Conservation (phyloP, 352 stramenopile species). For the Phytophthora sp. region DNA sequence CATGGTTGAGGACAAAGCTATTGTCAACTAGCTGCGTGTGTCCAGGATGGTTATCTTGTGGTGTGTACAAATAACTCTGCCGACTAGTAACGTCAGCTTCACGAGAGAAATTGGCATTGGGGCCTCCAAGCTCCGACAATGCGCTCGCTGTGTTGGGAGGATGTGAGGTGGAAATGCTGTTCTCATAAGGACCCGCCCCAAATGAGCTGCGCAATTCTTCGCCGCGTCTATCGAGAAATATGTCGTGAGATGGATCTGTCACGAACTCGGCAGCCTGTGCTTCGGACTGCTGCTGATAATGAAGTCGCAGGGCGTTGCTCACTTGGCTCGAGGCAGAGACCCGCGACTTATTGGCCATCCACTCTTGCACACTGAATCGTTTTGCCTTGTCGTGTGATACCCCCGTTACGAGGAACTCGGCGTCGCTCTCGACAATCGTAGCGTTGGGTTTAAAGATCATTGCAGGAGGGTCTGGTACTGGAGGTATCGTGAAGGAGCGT, state of each 20-base stretch:
- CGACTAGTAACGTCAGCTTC: slow-evolving; percentile 4
- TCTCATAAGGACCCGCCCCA: slow-evolving; percentile 4
- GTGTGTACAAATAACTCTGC: slow-evolving; percentile 40
- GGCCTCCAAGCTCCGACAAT: not conserved
- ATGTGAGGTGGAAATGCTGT: slow-evolving; percentile 1
- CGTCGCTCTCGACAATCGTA: slow-evolving; percentile 48
- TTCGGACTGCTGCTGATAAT: slow-evolving; percentile 32
- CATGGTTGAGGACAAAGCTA: slow-evolving; percentile 12
- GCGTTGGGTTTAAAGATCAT: slow-evolving; percentile 21
- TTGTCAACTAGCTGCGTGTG: slow-evolving; percentile 12
- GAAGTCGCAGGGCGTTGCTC: slow-evolving; percentile 23
- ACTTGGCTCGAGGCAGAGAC: slow-evolving; percentile 35
- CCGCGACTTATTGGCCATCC: slow-evolving; percentile 71
- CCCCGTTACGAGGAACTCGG: slow-evolving; percentile 56
- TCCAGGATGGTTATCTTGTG: slow-evolving; percentile 18
- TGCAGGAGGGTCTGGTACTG: slow-evolving; percentile 10
- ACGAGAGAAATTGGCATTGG: not conserved
- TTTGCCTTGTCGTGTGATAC: slow-evolving; percentile 76
- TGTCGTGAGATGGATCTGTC: not conserved
- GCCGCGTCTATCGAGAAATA: slow-evolving; percentile 3
- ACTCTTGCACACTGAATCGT: slow-evolving; percentile 74
- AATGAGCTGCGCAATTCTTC: slow-evolving; percentile 15
- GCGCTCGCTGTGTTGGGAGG: not conserved
- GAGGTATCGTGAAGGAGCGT: slow-evolving; percentile 17
- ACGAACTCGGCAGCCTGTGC: slow-evolving; percentile 9